A percentile compares a stretch with the other conserved stretches of the same genome.
Evolutionary conservation across 2,329 filamentous ascomycete species (phyloP).

Genomic region (Fusarium sp.): DNA sequence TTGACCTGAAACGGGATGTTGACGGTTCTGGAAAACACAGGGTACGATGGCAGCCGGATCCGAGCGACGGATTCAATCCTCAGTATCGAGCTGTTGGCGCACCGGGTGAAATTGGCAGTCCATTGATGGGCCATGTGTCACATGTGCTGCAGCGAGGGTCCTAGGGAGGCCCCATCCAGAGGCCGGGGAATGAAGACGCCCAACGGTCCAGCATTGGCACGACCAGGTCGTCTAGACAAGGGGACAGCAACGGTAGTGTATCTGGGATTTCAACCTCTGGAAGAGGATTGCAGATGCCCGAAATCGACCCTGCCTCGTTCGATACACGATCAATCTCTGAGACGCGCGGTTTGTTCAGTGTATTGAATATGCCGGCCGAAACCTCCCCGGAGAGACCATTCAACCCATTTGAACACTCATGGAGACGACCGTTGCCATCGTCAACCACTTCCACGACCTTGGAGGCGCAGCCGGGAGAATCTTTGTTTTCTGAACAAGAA

Average conservation of each 20-base stretch:
- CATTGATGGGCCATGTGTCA: conserved; percentile 61
- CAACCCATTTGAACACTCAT: background rate
- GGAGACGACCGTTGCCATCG: background rate
- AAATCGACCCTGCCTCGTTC: background rate
- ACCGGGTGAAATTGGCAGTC: conserved; percentile 79
- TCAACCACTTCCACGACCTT: background rate
- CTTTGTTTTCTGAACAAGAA: background rate
- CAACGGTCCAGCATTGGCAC: conserved; percentile 7
- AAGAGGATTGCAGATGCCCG: background rate
- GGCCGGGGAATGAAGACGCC: conserved; percentile 6
- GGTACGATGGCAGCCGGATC: conserved; percentile 69
- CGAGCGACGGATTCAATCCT: conserved; percentile 54
- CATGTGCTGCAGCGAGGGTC: conserved; percentile 43
- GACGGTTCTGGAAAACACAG: conserved; percentile 51
- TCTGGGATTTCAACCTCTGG: background rate
- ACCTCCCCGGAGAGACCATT: background rate
- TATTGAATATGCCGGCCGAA: background rate
- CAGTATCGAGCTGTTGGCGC: conserved; percentile 63
- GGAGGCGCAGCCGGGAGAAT: background rate
- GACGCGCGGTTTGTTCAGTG: background rate
- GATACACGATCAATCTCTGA: background rate
- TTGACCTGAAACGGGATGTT: conserved; percentile 73
- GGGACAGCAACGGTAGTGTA: background rate
- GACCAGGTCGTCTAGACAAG: background rate
- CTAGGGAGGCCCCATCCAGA: conserved; percentile 44